Evolutionary conservation across 2,329 filamentous ascomycete genomes (phyloP).

Genomic region (Emergomyces orientalis): DNA sequence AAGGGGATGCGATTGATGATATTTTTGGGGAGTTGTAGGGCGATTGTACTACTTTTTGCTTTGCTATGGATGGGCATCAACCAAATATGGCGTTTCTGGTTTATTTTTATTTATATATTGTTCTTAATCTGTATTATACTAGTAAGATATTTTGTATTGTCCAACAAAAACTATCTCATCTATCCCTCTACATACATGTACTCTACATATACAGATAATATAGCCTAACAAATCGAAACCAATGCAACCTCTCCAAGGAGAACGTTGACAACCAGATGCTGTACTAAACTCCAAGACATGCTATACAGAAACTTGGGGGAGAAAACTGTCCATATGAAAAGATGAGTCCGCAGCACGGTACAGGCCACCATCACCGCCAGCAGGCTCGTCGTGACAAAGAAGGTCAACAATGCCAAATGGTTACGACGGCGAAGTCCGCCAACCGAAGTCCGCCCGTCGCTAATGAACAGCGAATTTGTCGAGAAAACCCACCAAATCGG

Average conservation of each 20-base stretch:
- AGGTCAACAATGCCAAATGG: slow-evolving; percentile 51
- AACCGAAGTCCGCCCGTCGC: slow-evolving; percentile 34
- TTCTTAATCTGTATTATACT: background rate
- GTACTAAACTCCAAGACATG: slow-evolving; percentile 75
- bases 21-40: slow-evolving; percentile 44
- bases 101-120: background rate
- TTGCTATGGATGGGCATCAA: background rate
- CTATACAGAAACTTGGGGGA: slow-evolving; percentile 92
- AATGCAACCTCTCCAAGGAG: slow-evolving; percentile 51
- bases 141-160: background rate
- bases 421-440: background rate
- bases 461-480: slow-evolving; percentile 31
- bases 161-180: background rate
- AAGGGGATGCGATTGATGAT: slow-evolving; percentile 60
- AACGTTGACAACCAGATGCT: slow-evolving; percentile 68
- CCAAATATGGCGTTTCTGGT: background rate
- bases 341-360: slow-evolving; percentile 69
- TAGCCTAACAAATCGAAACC: slow-evolving; percentile 26
- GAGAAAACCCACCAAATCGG: slow-evolving; percentile 77
- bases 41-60: background rate
- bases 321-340: slow-evolving; percentile 99
- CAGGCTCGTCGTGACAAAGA: slow-evolving; percentile 58
- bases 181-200: background rate
- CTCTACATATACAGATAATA: background rate
- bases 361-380: slow-evolving; percentile 81